A percentile compares a stretch with the other conserved stretches of the same genome.
Conservation (phyloP, 1,284 basidiomycete species). For the Entoloma clypeatum region DNA sequence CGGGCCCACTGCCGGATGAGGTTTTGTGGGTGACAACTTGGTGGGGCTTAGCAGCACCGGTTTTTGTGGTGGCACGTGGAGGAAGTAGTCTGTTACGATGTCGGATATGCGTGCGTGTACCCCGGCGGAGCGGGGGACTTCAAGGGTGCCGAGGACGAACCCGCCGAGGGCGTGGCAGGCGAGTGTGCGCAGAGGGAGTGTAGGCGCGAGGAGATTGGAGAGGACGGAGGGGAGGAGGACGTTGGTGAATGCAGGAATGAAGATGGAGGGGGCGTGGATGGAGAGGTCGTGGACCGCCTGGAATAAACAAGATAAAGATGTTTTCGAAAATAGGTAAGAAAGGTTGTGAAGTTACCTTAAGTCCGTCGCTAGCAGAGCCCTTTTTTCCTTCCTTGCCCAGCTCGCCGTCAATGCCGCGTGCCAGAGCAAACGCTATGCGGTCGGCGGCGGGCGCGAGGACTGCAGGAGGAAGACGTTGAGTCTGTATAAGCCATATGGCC, state of each 20-base stretch:
- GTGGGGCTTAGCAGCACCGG: not conserved
- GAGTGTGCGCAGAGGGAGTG: conserved; percentile 55
- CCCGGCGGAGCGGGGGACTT: conserved; percentile 42
- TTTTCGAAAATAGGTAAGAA: conserved; percentile 11
- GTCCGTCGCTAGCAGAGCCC: conserved; percentile 67
- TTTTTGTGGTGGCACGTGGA: conserved; percentile 12
- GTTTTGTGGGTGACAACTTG: conserved; percentile 17
- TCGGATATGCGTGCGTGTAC: conserved; percentile 51
- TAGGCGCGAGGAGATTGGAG: conserved; percentile 57
- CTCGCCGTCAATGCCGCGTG: conserved; percentile 75
- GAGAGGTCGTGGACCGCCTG: conserved; percentile 73
- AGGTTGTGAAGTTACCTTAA: conserved; percentile 65
- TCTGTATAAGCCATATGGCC: conserved; percentile 67
- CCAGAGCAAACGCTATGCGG: conserved; percentile 63
- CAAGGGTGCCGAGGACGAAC: conserved; percentile 49
- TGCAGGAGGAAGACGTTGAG: conserved; percentile 57
- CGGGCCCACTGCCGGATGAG: conserved; percentile 14
- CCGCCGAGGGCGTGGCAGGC: conserved; percentile 73
- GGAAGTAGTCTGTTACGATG: conserved; percentile 37
- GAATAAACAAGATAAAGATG: conserved; percentile 10
- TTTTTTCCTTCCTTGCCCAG: conserved; percentile 84
- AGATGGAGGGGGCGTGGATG: conserved; percentile 54
- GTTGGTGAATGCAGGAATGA: conserved; percentile 56
- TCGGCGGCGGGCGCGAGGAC: conserved; percentile 57
- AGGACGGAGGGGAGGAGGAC: conserved; percentile 59